Percentiles rank a stretch among this genome's conserved stretches.
phyloP scores from a whole-genome alignment of 208 protist species.

The Leishmania lainsoni region DNA sequence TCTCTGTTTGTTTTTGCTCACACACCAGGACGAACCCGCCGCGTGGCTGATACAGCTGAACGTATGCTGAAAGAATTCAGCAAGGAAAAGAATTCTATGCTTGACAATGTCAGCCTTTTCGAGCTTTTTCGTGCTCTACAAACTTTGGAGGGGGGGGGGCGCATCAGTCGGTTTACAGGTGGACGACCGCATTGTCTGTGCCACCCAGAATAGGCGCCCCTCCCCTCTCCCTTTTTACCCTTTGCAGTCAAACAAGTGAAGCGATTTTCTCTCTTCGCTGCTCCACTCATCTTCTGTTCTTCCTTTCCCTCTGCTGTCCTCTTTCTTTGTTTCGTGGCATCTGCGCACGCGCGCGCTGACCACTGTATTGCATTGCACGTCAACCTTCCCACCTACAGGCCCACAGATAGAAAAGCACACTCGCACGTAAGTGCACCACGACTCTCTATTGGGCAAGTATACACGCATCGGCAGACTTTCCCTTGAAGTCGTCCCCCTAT shows the following conservation, averaged over 20 bases:
- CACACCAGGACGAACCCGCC: neutral
- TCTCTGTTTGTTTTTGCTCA: neutral
- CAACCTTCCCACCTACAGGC: neutral
- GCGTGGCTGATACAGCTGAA: neutral
- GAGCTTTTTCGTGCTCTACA: neutral
- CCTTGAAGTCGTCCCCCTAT: neutral
- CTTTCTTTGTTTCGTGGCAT: slow-evolving; percentile 2
- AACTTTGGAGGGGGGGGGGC: neutral
- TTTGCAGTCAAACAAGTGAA: neutral
- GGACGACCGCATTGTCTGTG: neutral
- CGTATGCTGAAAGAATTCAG: too few relatives aligned
- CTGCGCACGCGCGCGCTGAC: neutral
- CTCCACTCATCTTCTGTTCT: neutral
- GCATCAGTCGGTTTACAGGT: neutral
- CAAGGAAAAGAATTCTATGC: neutral
- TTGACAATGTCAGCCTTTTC: neutral
- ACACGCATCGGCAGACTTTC: neutral
- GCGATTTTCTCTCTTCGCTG: neutral
- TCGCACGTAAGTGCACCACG: neutral
- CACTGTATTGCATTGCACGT: neutral
- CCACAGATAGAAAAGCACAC: neutral
- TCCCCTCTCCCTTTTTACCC: neutral
- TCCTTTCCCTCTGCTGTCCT: neutral
- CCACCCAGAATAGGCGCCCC: neutral
- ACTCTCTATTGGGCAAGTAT: neutral